Conservation (phyloP, 2,329 filamentous ascomycete genomes). For the Neoscytalidium dimidiatum region DNA sequence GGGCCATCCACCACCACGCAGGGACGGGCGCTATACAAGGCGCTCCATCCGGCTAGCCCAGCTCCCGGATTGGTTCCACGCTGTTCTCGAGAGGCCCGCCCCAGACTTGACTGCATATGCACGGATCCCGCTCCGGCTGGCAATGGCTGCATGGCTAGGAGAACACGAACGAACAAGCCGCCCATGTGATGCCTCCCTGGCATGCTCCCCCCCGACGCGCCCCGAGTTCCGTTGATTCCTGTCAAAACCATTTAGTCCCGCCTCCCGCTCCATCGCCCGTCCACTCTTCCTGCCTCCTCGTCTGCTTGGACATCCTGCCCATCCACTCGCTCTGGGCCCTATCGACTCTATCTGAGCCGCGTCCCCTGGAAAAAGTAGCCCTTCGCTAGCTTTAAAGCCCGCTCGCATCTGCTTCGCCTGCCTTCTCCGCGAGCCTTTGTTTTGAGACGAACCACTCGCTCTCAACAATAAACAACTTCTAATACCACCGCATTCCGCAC, state of each 20-base stretch:
- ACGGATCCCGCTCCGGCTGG: conserved; percentile 1
- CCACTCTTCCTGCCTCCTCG: neutral
- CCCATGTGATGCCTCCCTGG: conserved; percentile 12
- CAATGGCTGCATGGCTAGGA: neutral
- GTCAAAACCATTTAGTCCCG: conserved; percentile 5
- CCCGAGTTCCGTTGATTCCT: neutral
- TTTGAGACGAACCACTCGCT: too few species aligned
- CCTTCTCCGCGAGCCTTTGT: neutral
- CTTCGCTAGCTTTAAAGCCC: neutral
- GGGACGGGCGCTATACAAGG: conserved; percentile 5
- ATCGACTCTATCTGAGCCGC: neutral
- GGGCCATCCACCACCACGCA: neutral
- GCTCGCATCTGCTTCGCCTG: neutral
- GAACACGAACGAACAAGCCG: neutral
- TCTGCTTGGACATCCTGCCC: neutral
- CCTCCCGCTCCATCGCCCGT: neutral
- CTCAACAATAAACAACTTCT: neutral
- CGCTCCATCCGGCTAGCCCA: neutral
- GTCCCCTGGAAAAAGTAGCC: neutral
- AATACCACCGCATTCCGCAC: neutral
- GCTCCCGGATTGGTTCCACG: neutral
- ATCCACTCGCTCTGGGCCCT: conserved; percentile 16
- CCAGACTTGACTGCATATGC: neutral
- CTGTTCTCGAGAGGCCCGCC: neutral
- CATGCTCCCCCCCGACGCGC: neutral